Conservation (phyloP, 495 filamentous ascomycete genomes). For the Lasiosphaeria hispida region DNA sequence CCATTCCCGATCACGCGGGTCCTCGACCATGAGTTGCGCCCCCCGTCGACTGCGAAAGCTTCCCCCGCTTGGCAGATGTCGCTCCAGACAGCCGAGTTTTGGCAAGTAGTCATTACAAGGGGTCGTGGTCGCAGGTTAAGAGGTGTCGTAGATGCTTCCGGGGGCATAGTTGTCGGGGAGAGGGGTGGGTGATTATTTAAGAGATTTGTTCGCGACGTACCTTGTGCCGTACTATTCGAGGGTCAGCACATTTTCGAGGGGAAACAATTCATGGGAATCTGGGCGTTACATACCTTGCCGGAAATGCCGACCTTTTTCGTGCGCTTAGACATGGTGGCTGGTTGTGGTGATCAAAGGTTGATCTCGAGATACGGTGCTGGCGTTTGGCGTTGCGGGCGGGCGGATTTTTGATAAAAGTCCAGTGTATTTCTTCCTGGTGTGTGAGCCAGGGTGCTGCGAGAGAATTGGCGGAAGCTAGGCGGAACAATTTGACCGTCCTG, state of each 20-base stretch:
- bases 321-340: slow-evolving; percentile 88
- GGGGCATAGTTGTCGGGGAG: too few species aligned
- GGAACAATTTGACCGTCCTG: slow-evolving; percentile 30
- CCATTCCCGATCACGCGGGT: too few species aligned
- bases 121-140: too few species aligned
- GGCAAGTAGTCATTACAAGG: too few species aligned
- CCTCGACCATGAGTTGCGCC: too few species aligned
- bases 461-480: slow-evolving; percentile 23
- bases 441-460: slow-evolving; percentile 14
- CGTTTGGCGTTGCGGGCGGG: slow-evolving; percentile 24
- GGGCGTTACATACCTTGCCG: slow-evolving; percentile 47
- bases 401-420: slow-evolving; percentile 34
- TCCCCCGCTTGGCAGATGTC: too few species aligned
- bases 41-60: too few species aligned
- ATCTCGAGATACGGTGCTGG: slow-evolving; percentile 23
- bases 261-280: not conserved
- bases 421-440: slow-evolving; percentile 29
- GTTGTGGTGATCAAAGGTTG: slow-evolving; percentile 22
- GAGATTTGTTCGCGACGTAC: slow-evolving; percentile 38
- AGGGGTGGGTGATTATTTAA: slow-evolving; percentile 3
- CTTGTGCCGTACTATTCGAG: slow-evolving; percentile 56
- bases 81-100: too few species aligned
- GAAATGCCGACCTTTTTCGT: slow-evolving; percentile 95
- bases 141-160: too few species aligned
- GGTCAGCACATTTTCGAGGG: slow-evolving; percentile 14